A percentile compares a stretch with the other conserved stretches of the same genome.
phyloP scores from a whole-genome alignment of 495 filamentous ascomycete species.

The Penicilliopsis zonata region DNA sequence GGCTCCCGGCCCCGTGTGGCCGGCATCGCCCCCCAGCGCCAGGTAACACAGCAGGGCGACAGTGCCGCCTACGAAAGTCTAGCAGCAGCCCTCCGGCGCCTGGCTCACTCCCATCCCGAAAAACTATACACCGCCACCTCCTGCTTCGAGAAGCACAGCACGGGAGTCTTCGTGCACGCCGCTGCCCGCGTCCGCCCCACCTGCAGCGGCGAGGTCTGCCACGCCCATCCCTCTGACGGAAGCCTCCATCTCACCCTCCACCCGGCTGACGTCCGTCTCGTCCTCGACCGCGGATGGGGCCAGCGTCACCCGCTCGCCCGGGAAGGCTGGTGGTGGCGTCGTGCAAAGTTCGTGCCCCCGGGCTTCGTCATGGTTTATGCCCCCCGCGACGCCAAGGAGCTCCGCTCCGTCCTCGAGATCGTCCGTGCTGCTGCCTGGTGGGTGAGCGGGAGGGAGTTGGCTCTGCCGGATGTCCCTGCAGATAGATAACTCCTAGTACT shows the following conservation, averaged over 20 bases:
- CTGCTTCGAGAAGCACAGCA: constrained; percentile 70
- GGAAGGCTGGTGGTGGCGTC: constrained; percentile 33
- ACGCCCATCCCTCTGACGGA: constrained; percentile 60
- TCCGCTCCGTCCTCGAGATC: constrained; percentile 52
- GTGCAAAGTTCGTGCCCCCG: constrained; percentile 44
- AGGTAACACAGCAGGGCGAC: constrained; percentile 52
- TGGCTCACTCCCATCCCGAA: constrained; percentile 34
- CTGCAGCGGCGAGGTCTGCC: constrained; percentile 63
- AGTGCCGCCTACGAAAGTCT: constrained; percentile 39
- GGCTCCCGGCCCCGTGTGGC: constrained; percentile 51
- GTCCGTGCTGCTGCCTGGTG: constrained; percentile 62
- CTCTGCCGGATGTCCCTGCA: not conserved
- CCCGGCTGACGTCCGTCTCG: constrained; percentile 58
- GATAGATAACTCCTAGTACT: no score
- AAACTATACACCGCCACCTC: constrained; percentile 50
- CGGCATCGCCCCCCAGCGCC: constrained; percentile 73
- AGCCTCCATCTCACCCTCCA: constrained; percentile 70
- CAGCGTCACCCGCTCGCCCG: constrained; percentile 68
- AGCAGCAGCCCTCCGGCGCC: constrained; percentile 30
- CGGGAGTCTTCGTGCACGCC: constrained; percentile 53
- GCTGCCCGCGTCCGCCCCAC: constrained; percentile 21
- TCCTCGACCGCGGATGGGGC: constrained; percentile 69
- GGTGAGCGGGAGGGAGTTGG: constrained; percentile 34
- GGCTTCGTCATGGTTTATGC: constrained; percentile 81
- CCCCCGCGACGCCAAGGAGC: constrained; percentile 51